Evolutionary conservation across 2,329 filamentous ascomycete species (phyloP), one percentile per base, ranked within the genome.

Genomic region (Neodidymelliopsis sp.): DNA sequence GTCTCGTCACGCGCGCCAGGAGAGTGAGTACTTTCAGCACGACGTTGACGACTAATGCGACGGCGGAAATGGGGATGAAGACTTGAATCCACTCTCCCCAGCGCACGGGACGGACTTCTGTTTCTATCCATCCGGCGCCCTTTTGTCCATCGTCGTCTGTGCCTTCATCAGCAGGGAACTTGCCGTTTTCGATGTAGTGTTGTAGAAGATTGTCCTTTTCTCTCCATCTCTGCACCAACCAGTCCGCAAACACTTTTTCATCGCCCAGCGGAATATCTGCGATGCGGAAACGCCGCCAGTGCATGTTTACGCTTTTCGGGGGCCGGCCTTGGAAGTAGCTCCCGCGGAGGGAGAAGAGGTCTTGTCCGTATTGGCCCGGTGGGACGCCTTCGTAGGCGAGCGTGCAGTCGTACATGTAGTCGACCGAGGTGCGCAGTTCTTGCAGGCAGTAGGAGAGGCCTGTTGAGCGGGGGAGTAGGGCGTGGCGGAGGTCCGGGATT

Each of bases 371-470:
- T 64, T 87, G 81, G 35, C 77, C 76, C 16, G 60, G 64, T 15
- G 90, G 89, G 38, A 96, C 84, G 23, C 93, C 94, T 74, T 97
- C 93, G 70, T 99, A 99, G 11, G 90, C 92, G 45, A 99, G 85
- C 0, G 94, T 97, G 74, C 93, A 97, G 75, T 96, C 91, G 66
- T 96, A 96, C 12, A 96, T 79, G 69, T 89, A 95, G 4, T 93
- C 89, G 0, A 94, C 82, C 0, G 87, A 87, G 6, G 80, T 83
- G 62, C 84, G 82, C 9, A 96, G 78, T 73, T 95, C 87, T 51
- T 85, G 85, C 25, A 96, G 77, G 65, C 89, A 93, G 65, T 90
- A 95, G 56, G 84, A 88, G 55, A 89, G 84, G 35, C 91, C 91
- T 0, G 90, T 94, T 69, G 88, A 91, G 33, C 91, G 82, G 0